phyloP scores from a whole-genome alignment of 768 basidiomycete genomes.

The Amanita exitialis region DNA sequence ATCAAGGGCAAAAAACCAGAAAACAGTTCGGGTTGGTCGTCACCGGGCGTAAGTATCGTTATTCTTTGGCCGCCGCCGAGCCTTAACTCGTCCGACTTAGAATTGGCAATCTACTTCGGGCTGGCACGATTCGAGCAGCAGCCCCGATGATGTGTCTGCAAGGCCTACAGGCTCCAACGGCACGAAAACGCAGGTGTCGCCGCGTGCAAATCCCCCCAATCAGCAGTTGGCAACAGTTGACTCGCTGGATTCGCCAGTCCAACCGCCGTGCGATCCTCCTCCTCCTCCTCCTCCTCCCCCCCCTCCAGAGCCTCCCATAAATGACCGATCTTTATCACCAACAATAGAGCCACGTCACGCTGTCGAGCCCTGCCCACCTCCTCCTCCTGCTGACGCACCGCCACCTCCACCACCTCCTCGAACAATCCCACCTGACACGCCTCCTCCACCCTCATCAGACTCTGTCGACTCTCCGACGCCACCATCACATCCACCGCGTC shows the following conservation, averaged over 20 bases:
- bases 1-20: slow-evolving; percentile 28
- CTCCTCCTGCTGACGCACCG: slow-evolving; percentile 17
- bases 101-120: slow-evolving; percentile 19
- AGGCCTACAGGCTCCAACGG: slow-evolving; percentile 12
- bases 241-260: slow-evolving; percentile 8
- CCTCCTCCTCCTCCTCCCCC: slow-evolving; percentile 14
- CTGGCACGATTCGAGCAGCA: slow-evolving; percentile 7
- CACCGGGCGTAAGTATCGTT: slow-evolving; percentile 16
- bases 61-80: slow-evolving; percentile 1
- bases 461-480: slow-evolving; percentile 19
- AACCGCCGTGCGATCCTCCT: slow-evolving; percentile 13
- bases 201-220: slow-evolving; percentile 14
- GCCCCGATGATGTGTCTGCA: slow-evolving; percentile 10
- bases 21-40: slow-evolving; percentile 9
- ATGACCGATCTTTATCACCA: slow-evolving; percentile 17
- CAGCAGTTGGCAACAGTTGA: slow-evolving; percentile 18
- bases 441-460: slow-evolving; percentile 18
- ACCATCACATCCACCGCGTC: slow-evolving; percentile 22
- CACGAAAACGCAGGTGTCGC: slow-evolving; percentile 9
- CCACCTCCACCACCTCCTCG: slow-evolving; percentile 5
- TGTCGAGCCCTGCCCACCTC: slow-evolving; percentile 16
- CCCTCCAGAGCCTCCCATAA: slow-evolving; percentile 23
- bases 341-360: slow-evolving; percentile 17
- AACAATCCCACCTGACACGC: slow-evolving; percentile 12
- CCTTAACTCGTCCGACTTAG: slow-evolving; percentile 10